Evolutionary conservation across 768 basidiomycete genomes (phyloP).

Genomic region (Panus rudis): DNA sequence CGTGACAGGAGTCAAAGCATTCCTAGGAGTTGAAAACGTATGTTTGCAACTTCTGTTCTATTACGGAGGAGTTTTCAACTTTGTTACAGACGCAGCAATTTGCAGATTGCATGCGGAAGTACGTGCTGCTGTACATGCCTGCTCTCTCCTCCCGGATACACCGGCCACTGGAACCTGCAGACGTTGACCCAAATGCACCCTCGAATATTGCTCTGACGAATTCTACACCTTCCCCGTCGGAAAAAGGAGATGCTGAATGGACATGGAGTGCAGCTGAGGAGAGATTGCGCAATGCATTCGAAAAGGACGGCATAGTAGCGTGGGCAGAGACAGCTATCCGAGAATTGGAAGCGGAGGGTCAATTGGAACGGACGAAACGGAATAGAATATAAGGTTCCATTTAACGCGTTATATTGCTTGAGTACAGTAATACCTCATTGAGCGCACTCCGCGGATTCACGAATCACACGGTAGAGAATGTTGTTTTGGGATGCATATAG

Average conservation of each 20-base stretch:
- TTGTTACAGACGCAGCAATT: slow-evolving; percentile 48
- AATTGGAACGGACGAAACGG: slow-evolving; percentile 38
- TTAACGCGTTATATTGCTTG: too few species aligned
- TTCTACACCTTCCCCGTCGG: neutral
- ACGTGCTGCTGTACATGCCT: slow-evolving; percentile 42
- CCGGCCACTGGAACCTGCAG: slow-evolving; percentile 26
- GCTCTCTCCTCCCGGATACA: slow-evolving; percentile 46
- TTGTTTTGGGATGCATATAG: too few species aligned
- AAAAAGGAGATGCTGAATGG: slow-evolving; percentile 29
- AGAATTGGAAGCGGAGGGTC: slow-evolving; percentile 54
- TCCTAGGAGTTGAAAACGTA: slow-evolving; percentile 52
- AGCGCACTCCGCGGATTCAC: too few species aligned
- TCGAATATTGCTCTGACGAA: neutral
- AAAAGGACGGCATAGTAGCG: slow-evolving; percentile 46
- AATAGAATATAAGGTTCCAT: slow-evolving; percentile 18
- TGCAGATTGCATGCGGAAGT: slow-evolving; percentile 45
- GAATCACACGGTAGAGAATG: too few species aligned
- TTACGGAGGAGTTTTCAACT: slow-evolving; percentile 1
- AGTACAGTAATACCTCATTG: too few species aligned
- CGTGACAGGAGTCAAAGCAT: slow-evolving; percentile 42
- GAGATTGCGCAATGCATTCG: slow-evolving; percentile 48
- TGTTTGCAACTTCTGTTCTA: slow-evolving; percentile 18
- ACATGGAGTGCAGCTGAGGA: slow-evolving; percentile 46
- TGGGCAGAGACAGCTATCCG: slow-evolving; percentile 48
- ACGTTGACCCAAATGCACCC: slow-evolving; percentile 5